Conservation (phyloP, 352 stramenopile species). For the Thalassiosira oceanica region DNA sequence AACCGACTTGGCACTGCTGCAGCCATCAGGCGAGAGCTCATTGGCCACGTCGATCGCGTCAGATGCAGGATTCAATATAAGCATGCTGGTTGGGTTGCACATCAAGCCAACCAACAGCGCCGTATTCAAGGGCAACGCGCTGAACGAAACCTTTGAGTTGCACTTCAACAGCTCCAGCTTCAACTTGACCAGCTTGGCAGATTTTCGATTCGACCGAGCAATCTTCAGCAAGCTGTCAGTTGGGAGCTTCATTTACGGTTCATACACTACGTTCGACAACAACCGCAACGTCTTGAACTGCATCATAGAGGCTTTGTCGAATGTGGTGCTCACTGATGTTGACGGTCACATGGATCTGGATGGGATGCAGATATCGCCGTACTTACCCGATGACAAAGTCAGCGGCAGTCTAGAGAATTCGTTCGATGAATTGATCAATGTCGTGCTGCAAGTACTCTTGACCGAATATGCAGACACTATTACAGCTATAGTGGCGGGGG, state of each 20-base stretch:
- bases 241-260: constrained; percentile 45
- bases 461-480: constrained; percentile 34
- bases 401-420: constrained; percentile 40
- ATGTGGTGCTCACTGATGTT: constrained; percentile 21
- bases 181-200: constrained; percentile 21
- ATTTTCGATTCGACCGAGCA: constrained; percentile 29
- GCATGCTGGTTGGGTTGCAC: constrained; percentile 30
- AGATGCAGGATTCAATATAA: constrained; percentile 37
- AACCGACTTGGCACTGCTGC: constrained; percentile 35
- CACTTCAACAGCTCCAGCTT: constrained; percentile 33
- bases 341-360: constrained; percentile 31
- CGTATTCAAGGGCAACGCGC: constrained; percentile 23
- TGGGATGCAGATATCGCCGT: constrained; percentile 25
- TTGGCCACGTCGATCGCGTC: constrained; percentile 33
- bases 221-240: constrained; percentile 40
- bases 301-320: constrained; percentile 34
- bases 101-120: constrained; percentile 24
- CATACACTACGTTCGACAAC: constrained; percentile 38
- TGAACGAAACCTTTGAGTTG: constrained; percentile 52
- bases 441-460: constrained; percentile 38
- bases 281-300: constrained; percentile 47
- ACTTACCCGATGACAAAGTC: no score
- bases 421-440: constrained; percentile 44
- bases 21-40: constrained; percentile 24
- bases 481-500: constrained; percentile 27